Percentiles rank a stretch among this genome's conserved stretches.
These are phyloP conservation scores for Gossypium stocksii DNA, from an alignment of 345 rosid species.

Conservation along the genomic window DNA sequence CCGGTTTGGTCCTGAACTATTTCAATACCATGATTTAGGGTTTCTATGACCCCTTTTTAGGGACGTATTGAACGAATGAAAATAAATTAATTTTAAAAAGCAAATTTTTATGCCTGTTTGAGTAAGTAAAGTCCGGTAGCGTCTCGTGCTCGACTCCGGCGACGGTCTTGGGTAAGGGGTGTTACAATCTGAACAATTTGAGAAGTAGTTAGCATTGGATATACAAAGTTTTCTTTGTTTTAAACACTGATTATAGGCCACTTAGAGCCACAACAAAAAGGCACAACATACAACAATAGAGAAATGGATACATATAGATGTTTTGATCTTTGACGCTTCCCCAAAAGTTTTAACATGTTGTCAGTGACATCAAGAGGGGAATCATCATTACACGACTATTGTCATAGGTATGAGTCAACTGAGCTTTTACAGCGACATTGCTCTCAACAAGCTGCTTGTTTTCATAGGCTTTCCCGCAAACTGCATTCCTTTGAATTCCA, in stretches of 20 bases:
- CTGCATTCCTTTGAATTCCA: slow-evolving; percentile 95
- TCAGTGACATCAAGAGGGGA: slow-evolving; percentile 76
- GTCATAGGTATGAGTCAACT: slow-evolving; percentile 74
- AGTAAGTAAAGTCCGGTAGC: no score
- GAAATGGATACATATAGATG: not conserved
- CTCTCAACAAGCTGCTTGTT: slow-evolving; percentile 93
- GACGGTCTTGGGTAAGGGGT: no score
- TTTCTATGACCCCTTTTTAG: no score
- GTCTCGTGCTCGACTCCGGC: no score
- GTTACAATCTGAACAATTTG: no score
- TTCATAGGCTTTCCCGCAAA: slow-evolving; percentile 87
- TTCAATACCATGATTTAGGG: no score
- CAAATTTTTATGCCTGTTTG: no score
- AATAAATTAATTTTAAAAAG: no score
- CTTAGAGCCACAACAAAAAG: not conserved
- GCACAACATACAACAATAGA: not conserved
- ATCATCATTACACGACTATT: slow-evolving; percentile 33
- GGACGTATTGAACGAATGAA: no score
- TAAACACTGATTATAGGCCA: not conserved
- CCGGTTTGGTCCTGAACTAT: no score
- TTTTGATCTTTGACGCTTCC: slow-evolving; percentile 60
- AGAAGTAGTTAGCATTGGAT: not conserved
- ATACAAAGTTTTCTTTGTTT: not conserved
- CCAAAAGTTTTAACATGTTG: slow-evolving; percentile 92
- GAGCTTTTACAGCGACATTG: slow-evolving; percentile 85